phyloP scores from a whole-genome alignment of 2,329 filamentous ascomycete species.

The Rhexocercosporidium sp. region DNA sequence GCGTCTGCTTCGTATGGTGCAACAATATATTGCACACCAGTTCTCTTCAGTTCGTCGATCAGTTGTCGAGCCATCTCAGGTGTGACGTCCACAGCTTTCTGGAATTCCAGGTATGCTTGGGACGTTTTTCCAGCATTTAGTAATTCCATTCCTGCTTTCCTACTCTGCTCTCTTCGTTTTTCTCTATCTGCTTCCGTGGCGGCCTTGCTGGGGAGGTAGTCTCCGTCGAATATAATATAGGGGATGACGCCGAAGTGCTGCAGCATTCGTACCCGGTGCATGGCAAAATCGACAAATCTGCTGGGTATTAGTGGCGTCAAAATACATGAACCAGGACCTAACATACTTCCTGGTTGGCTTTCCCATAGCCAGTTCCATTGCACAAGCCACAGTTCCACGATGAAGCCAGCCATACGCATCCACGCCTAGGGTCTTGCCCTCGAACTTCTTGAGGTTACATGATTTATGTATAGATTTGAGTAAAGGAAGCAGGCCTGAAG shows the following conservation, averaged over 20 bases:
- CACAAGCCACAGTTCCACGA: conserved; percentile 87
- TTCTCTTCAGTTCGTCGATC: conserved; percentile 88
- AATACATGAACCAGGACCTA: background rate
- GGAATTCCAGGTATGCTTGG: conserved; percentile 84
- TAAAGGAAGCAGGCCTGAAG: conserved; percentile 79
- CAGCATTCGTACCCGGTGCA: conserved; percentile 92
- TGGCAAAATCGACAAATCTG: conserved; percentile 87
- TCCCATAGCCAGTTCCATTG: conserved; percentile 85
- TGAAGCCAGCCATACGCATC: conserved; percentile 99
- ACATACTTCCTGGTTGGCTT: conserved; percentile 86
- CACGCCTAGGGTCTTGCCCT: conserved; percentile 88
- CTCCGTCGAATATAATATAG: conserved; percentile 95
- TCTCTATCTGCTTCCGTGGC: conserved; percentile 80
- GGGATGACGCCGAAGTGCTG: conserved; percentile 93
- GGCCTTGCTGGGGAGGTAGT: conserved; percentile 92
- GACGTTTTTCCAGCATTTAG: conserved; percentile 80
- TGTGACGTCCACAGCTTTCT: conserved; percentile 95
- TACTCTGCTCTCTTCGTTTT: conserved; percentile 78
- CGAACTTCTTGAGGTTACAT: conserved; percentile 83
- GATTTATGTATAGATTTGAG: conserved; percentile 96
- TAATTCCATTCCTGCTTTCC: conserved; percentile 75
- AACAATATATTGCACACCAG: conserved; percentile 84
- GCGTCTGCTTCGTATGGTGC: conserved; percentile 97
- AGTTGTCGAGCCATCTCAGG: conserved; percentile 92
- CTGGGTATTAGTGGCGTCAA: conserved; percentile 10